These are phyloP conservation scores for Eucalyptus polyanthemos DNA, from an alignment of 345 rosid genomes.

Conservation along the genomic window DNA sequence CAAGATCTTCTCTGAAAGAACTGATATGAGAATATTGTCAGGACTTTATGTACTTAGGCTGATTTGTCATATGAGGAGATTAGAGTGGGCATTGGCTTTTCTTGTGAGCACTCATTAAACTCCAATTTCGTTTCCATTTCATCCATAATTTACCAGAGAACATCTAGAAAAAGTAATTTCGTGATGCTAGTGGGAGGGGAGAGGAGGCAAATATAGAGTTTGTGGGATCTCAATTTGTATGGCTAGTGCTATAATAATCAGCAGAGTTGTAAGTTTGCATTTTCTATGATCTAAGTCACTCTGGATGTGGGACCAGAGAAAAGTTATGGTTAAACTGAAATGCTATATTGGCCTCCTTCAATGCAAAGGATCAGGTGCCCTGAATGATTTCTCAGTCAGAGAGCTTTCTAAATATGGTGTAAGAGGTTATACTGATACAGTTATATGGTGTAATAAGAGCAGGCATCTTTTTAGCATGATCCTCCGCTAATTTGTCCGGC, in stretches of 20 bases:
- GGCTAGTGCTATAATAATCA: neutral
- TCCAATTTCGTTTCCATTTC: neutral
- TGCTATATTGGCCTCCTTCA: neutral
- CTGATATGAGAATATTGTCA: neutral
- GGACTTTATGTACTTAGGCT: neutral
- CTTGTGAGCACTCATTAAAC: neutral
- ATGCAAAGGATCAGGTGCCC: neutral
- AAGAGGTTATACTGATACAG: neutral
- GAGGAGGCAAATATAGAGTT: neutral
- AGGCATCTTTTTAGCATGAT: neutral
- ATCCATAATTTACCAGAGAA: neutral
- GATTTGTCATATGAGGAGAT: neutral
- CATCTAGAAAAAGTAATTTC: neutral
- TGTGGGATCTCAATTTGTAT: neutral
- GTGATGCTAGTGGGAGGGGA: neutral
- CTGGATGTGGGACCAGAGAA: neutral
- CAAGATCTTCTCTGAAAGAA: neutral
- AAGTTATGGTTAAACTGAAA: neutral
- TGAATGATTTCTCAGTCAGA: neutral
- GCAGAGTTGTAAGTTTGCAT: neutral
- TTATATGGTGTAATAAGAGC: neutral
- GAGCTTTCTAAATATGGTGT: neutral
- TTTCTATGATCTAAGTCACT: neutral
- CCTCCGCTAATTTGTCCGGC: neutral
- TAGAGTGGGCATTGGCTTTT: neutral